Evolutionary conservation across 768 basidiomycete species (phyloP).

Genomic region (Krasilnikovozyma curviuscula): DNA sequence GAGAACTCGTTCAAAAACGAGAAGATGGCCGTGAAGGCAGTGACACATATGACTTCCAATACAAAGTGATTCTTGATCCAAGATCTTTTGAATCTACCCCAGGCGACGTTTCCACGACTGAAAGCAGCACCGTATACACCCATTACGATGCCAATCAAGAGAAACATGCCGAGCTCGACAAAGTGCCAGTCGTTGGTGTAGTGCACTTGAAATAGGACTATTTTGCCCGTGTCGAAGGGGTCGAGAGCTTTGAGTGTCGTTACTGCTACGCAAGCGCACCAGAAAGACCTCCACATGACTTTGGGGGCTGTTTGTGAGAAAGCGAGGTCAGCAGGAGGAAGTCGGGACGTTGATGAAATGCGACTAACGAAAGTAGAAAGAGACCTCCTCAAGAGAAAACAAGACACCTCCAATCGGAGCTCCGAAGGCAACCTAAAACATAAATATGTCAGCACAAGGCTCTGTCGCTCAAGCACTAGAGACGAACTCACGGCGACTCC

Average conservation of each 20-base stretch:
- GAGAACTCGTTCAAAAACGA: constrained; percentile 79
- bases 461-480: not conserved
- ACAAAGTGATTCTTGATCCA: constrained; percentile 66
- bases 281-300: constrained; percentile 94
- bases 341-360: too few species aligned
- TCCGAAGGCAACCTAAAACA: constrained; percentile 58
- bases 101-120: constrained; percentile 73
- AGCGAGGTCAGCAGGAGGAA: too few species aligned
- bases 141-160: constrained; percentile 73
- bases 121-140: constrained; percentile 85
- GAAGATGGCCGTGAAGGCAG: constrained; percentile 50
- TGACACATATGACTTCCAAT: constrained; percentile 62
- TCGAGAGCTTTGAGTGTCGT: constrained; percentile 63
- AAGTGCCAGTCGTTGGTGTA: constrained; percentile 90
- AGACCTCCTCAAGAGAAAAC: constrained; percentile 81
- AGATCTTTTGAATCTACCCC: constrained; percentile 61
- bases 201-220: constrained; percentile 37
- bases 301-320: too few species aligned
- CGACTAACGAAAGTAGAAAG: constrained; percentile 94
- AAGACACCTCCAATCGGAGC: constrained; percentile 56
- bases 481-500: constrained; percentile 48
- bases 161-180: constrained; percentile 66
- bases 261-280: constrained; percentile 69
- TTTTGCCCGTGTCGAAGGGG: constrained; percentile 83
- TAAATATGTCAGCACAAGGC: not conserved